Evolutionary conservation across 305 asterid genomes (phyloP).

Genomic region (Fraxinus platypoda): DNA sequence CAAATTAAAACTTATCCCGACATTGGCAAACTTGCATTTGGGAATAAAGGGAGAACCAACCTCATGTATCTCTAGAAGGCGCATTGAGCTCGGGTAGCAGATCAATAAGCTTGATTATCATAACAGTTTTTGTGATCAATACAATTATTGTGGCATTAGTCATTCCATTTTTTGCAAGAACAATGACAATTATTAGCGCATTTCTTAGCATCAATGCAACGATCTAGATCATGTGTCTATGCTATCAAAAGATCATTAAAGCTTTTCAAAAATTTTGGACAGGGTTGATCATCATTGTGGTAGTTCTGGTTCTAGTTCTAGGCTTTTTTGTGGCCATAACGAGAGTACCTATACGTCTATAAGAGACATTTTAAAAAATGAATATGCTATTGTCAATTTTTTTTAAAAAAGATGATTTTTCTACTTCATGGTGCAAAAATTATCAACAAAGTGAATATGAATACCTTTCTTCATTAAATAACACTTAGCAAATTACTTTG

Average conservation of each 20-base stretch:
- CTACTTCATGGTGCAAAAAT: too few relatives aligned
- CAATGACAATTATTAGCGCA: constrained; percentile 32
- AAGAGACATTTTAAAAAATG: constrained; percentile 8
- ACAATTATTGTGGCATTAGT: constrained; percentile 18
- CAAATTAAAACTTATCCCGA: constrained; percentile 7
- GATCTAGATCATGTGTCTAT: constrained; percentile 33
- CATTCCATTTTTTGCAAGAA: constrained; percentile 28
- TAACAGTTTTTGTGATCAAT: constrained; percentile 24
- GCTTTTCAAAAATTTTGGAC: constrained; percentile 2
- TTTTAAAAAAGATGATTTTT: too few relatives aligned
- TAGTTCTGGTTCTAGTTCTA: too few relatives aligned
- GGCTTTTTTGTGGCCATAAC: too few relatives aligned
- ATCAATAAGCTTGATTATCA: constrained; percentile 6
- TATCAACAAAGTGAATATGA: too few relatives aligned
- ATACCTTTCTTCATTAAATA: too few relatives aligned
- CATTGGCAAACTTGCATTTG: constrained; percentile 25
- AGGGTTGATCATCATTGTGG: neutral
- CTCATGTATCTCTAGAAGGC: constrained; percentile 31
- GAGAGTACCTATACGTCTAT: too few relatives aligned
- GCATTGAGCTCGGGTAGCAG: neutral
- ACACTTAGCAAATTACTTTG: neutral
- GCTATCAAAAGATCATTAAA: constrained; percentile 31
- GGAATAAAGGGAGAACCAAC: too few relatives aligned
- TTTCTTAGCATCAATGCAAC: constrained; percentile 19
- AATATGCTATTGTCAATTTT: neutral